Evolutionary conservation across 1,284 basidiomycete species (phyloP).

Genomic region (Golubevia sp.): DNA sequence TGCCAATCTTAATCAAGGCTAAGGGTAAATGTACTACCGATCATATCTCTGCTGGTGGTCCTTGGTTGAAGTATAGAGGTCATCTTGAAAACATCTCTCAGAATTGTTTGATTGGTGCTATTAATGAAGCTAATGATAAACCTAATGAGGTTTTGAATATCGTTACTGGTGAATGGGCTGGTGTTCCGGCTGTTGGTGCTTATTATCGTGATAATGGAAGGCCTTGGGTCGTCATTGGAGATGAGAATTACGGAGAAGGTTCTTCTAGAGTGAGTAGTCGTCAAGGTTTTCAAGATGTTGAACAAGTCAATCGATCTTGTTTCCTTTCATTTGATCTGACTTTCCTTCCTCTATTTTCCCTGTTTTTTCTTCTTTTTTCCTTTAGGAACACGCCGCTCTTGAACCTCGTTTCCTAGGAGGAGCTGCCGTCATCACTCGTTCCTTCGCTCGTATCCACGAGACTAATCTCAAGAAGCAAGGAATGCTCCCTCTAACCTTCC

Average conservation of each 20-base stretch:
- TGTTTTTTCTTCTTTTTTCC: slow-evolving; percentile 15
- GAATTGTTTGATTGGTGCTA: slow-evolving; percentile 93
- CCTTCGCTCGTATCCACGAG: slow-evolving; percentile 98
- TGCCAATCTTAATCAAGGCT: slow-evolving; percentile 96
- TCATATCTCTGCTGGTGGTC: slow-evolving; percentile 92
- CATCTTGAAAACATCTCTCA: slow-evolving; percentile 98
- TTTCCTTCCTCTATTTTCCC: slow-evolving; percentile 9
- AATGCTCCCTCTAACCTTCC: slow-evolving; percentile 52
- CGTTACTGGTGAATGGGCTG: slow-evolving; percentile 81
- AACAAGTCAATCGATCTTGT: too few relatives aligned
- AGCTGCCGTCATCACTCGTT: slow-evolving; percentile 90
- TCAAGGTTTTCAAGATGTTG: too few relatives aligned
- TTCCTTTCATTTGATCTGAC: slow-evolving; percentile 7
- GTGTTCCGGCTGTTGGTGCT: slow-evolving; percentile 82
- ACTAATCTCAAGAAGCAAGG: slow-evolving; percentile 79
- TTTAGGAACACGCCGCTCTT: slow-evolving; percentile 86
- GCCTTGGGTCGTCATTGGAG: slow-evolving; percentile 89
- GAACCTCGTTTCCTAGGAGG: slow-evolving; percentile 97
- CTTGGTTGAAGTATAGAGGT: slow-evolving; percentile 99
- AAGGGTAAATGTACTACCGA: slow-evolving; percentile 93
- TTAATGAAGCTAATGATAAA: slow-evolving; percentile 92
- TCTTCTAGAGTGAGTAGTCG: slow-evolving; percentile 71
- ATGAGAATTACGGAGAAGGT: slow-evolving; percentile 91
- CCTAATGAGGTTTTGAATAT: slow-evolving; percentile 95
- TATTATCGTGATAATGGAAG: slow-evolving; percentile 86